phyloP scores from a whole-genome alignment of 805 yeast species.

The Suhomyces tanzawaensis region DNA sequence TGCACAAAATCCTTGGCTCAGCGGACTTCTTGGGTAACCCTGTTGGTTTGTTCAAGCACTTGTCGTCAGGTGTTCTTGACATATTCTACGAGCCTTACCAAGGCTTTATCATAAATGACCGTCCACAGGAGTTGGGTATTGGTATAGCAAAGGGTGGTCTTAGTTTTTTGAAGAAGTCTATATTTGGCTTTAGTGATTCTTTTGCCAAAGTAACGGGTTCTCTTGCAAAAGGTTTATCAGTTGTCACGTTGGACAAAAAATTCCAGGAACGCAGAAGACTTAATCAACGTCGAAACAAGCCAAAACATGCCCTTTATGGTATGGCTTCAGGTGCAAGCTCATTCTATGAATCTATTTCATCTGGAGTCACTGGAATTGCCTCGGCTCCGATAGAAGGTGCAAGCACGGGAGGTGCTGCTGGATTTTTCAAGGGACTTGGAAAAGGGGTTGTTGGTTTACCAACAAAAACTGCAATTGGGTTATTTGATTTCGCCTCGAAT shows the following conservation, averaged over 20 bases:
- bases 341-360: slow-evolving; percentile 77
- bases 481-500: slow-evolving; percentile 88
- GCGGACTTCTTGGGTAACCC: slow-evolving; percentile 98
- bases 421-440: slow-evolving; percentile 91
- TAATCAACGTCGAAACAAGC: slow-evolving; percentile 71
- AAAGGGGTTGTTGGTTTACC: slow-evolving; percentile 95
- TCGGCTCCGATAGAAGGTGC: slow-evolving; percentile 90
- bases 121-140: slow-evolving; percentile 94
- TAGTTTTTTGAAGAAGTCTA: slow-evolving; percentile 90
- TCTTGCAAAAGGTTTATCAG: slow-evolving; percentile 88
- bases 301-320: slow-evolving; percentile 83
- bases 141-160: slow-evolving; percentile 95
- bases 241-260: slow-evolving; percentile 80
- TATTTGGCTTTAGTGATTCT: slow-evolving; percentile 92
- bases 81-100: slow-evolving; percentile 96
- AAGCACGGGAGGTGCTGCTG: slow-evolving; percentile 80
- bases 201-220: slow-evolving; percentile 91
- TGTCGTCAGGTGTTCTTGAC: slow-evolving; percentile 94
- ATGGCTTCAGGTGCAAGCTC: slow-evolving; percentile 85
- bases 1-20: slow-evolving; percentile 90
- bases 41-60: slow-evolving; percentile 89
- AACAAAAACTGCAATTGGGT: slow-evolving; percentile 93
- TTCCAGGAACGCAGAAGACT: slow-evolving; percentile 81
- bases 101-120: slow-evolving; percentile 88
- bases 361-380: slow-evolving; percentile 90